Percentiles rank a stretch among this genome's conserved stretches.
Conservation (phyloP, 1,284 basidiomycete species). For the Naganishia sp. region DNA sequence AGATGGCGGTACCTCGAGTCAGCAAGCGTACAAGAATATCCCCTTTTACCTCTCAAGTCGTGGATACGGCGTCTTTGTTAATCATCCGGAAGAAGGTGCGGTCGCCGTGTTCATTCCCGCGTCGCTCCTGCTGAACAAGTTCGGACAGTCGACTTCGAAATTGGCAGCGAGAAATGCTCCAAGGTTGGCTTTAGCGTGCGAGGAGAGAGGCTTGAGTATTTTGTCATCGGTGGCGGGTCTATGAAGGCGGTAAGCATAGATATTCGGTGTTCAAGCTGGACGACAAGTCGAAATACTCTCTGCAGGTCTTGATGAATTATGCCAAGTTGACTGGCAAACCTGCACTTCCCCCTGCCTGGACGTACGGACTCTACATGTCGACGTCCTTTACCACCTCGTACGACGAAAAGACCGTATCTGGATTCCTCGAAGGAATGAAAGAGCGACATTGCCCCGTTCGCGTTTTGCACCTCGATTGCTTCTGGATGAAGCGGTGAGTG, state of each 20-base stretch:
- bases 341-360: conserved; percentile 68
- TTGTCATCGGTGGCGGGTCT: conserved; percentile 58
- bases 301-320: conserved; percentile 39
- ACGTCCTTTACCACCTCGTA: conserved; percentile 73
- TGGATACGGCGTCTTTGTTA: conserved; percentile 73
- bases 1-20: conserved; percentile 58
- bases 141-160: conserved; percentile 61
- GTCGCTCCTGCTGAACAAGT: background rate
- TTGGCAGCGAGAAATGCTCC: conserved; percentile 72
- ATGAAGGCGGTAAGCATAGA: conserved; percentile 39
- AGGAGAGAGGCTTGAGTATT: conserved; percentile 64
- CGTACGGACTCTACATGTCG: conserved; percentile 73
- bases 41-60: conserved; percentile 56
- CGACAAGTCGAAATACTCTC: background rate
- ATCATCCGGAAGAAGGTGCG: conserved; percentile 68
- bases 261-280: background rate
- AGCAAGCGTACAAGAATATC: conserved; percentile 65
- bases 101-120: background rate
- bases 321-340: conserved; percentile 35
- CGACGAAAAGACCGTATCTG: conserved; percentile 66
- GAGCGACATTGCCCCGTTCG: conserved; percentile 67
- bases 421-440: conserved; percentile 70
- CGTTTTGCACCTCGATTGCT: conserved; percentile 76
- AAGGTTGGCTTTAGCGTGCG: conserved; percentile 68
- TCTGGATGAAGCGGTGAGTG: conserved; percentile 42